These are phyloP conservation scores for Calocera viscosa DNA, from an alignment of 768 basidiomycete genomes.

Conservation along the genomic window DNA sequence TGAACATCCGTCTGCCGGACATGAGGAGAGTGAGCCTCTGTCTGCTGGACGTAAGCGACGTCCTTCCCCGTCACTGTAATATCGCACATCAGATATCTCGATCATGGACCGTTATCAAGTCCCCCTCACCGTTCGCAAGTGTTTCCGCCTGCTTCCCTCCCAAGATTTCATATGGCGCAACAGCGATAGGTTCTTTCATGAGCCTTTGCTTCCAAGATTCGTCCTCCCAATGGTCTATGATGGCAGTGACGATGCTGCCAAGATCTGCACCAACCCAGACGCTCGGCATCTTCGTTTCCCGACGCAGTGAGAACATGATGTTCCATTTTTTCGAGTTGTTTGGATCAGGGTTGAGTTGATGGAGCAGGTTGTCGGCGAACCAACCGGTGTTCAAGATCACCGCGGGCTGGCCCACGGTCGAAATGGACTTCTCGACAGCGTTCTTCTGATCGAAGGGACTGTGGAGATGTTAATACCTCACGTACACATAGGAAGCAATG, in stretches of 20 bases:
- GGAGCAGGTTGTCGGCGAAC: background rate
- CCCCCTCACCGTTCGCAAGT: background rate
- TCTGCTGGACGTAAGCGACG: background rate
- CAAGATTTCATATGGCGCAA: no score
- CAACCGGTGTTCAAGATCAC: background rate
- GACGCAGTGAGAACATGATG: background rate
- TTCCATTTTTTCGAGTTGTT: background rate
- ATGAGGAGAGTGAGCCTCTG: background rate
- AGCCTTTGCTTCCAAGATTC: slow-evolving; percentile 5
- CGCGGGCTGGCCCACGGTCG: background rate
- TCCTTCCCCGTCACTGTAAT: background rate
- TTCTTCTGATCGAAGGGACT: background rate
- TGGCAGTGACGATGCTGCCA: background rate
- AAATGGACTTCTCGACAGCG: background rate
- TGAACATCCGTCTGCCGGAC: background rate
- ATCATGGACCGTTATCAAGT: no score
- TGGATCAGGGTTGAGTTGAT: background rate
- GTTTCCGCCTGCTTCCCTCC: background rate
- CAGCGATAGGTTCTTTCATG: background rate
- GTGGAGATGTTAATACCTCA: no score
- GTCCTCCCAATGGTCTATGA: slow-evolving; percentile 10
- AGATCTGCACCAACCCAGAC: background rate
- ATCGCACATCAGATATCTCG: background rate
- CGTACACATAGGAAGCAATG: no score
- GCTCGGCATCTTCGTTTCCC: background rate